Evolutionary conservation across 129 eudicot genomes (phyloP).

Genomic region (Cynara cardunculus): DNA sequence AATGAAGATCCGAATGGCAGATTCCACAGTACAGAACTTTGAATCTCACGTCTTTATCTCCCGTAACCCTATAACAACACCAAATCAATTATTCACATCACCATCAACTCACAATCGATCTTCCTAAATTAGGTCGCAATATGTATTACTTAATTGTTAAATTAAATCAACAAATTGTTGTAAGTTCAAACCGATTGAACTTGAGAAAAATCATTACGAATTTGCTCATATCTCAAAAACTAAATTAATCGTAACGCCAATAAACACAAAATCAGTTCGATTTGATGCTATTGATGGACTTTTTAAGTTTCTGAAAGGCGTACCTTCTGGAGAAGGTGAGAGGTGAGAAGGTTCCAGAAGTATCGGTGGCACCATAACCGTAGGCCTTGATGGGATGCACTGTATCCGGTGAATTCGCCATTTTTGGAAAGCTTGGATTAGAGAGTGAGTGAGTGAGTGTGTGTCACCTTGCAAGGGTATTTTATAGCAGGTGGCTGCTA

Average conservation of each 20-base stretch:
- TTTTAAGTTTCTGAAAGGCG: neutral
- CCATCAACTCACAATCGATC: neutral
- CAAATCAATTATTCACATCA: neutral
- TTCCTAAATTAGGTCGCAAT: neutral
- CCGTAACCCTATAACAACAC: neutral
- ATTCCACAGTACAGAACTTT: neutral
- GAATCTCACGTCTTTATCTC: neutral
- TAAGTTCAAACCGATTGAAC: neutral
- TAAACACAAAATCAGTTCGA: neutral
- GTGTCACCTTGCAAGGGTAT: neutral
- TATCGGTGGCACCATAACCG: conserved; percentile 25
- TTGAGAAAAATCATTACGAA: too few relatives aligned
- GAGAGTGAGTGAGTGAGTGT: neutral
- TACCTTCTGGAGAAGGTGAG: conserved; percentile 30
- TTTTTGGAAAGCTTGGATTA: conserved; percentile 1
- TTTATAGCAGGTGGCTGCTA: neutral
- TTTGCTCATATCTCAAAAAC: too few relatives aligned
- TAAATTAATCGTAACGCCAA: neutral
- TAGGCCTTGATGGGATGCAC: conserved; percentile 19
- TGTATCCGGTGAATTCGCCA: conserved; percentile 28
- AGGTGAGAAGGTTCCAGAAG: conserved; percentile 25
- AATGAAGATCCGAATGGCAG: neutral
- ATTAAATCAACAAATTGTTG: too few relatives aligned
- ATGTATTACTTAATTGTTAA: neutral
- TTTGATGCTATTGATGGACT: neutral